These are phyloP conservation scores for Psilocybe sp. DNA, from an alignment of 768 basidiomycete species.

Conservation along the genomic window DNA sequence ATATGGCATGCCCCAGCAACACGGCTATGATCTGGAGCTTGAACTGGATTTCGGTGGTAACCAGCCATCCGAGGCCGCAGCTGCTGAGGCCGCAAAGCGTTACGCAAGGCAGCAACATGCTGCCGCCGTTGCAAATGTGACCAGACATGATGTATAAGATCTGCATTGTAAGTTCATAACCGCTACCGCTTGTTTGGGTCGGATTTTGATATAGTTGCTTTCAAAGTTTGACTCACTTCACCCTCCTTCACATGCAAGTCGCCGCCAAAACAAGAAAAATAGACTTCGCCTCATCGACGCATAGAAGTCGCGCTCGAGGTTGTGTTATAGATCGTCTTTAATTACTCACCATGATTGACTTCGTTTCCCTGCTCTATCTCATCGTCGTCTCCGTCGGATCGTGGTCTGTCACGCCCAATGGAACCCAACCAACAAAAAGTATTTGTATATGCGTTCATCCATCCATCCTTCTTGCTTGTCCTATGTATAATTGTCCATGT, in stretches of 20 bases:
- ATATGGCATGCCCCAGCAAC: no score
- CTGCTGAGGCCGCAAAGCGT: conserved; percentile 2
- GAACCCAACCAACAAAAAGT: conserved; percentile 1
- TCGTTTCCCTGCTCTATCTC: background rate
- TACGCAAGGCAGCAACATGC: conserved; percentile 17
- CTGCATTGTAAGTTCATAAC: background rate
- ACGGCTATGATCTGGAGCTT: background rate
- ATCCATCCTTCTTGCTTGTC: background rate
- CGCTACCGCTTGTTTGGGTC: background rate
- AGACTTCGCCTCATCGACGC: background rate
- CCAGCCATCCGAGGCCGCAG: background rate
- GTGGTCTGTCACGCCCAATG: background rate
- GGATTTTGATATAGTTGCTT: no score
- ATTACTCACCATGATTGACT: no score
- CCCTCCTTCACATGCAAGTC: no score
- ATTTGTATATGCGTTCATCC: background rate
- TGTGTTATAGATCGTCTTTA: no score
- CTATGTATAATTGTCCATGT: background rate
- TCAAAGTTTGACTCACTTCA: no score
- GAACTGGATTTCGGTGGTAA: background rate
- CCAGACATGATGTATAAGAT: background rate
- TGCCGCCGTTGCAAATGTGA: conserved; percentile 1
- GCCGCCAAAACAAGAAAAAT: background rate
- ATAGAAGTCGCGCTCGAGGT: background rate
- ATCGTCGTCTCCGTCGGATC: background rate